Evolutionary conservation across 2,329 filamentous ascomycete species (phyloP), one percentile per base, ranked within the genome.

Genomic region (Colletotrichum eleusines): DNA sequence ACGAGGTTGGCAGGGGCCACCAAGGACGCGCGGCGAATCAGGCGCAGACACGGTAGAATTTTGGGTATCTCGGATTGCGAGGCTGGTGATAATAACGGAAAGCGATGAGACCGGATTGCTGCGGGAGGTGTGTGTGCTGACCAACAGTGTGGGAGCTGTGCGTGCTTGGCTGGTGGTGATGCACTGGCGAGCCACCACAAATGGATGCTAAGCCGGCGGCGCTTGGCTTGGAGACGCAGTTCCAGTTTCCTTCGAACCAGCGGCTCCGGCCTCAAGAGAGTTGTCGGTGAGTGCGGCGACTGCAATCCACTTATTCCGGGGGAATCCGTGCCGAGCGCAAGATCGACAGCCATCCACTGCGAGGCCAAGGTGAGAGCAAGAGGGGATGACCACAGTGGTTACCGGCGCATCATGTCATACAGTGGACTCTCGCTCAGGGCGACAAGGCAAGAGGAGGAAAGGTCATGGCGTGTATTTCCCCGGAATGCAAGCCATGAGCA

Each of bases 401-500:
- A n/a, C 33, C 50, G 51, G 31, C 48, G 53, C 51, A 46, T 35
- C 50, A 51, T 61, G 67, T 44, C 57, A 66, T 51, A 44, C 26
- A 28, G 57, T 42, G 42, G 38, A 35, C 38, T 61, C 26, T 57
- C 28, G 40, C 33, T 26, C 35, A 2, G 40, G 40, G 38, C 20
- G 50, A 51, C 23, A 50, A 35, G 31, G 14, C 40, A 33, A 61
- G 63, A 46, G 63, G 63, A n/a, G 6, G 26, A 55, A 40, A 23
- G 40, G 5, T 14, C 23, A 9, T 70, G 42, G 50, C 57, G 42
- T 35, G 35, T 35, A 31, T 57, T 66, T 62, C 67, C 63, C 67
- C 55, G 42, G 55, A 35, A 57, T 61, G 55, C 63, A 70, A 70
- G 67, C 63, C 62, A 63, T 70, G 67, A 66, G 63, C 66, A 70